These are phyloP conservation scores for Yamadazyma mexicana DNA, from an alignment of 1,139 yeast genomes.

Conservation along the genomic window DNA sequence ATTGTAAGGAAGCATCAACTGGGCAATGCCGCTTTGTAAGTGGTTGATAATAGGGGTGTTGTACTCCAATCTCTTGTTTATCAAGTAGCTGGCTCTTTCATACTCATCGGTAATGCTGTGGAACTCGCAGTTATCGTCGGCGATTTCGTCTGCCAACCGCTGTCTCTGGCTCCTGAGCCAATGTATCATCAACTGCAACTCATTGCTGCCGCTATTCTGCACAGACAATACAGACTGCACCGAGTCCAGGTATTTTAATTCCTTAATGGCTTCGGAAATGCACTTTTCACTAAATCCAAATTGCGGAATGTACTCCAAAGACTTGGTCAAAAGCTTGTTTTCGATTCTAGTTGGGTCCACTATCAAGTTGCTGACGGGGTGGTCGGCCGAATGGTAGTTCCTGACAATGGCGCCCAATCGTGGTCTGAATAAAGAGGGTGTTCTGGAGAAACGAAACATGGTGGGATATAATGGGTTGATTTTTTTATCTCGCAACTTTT, in stretches of 20 bases:
- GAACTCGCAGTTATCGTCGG: conserved; percentile 23
- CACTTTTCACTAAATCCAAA: conserved; percentile 69
- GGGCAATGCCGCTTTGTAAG: conserved; percentile 51
- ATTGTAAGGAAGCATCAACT: conserved; percentile 56
- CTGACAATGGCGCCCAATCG: conserved; percentile 1
- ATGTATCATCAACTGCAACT: conserved; percentile 47
- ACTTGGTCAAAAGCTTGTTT: conserved; percentile 32
- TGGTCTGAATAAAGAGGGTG: background rate
- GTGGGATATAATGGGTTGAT: background rate
- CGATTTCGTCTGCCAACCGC: conserved; percentile 29
- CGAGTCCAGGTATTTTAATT: conserved; percentile 66
- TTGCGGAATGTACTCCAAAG: conserved; percentile 58
- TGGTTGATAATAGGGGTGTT: conserved; percentile 55
- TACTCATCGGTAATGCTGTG: conserved; percentile 48
- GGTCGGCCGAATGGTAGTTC: conserved; percentile 37
- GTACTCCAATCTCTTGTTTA: conserved; percentile 60
- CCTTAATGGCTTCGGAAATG: conserved; percentile 60
- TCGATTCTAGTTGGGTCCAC: conserved; percentile 31
- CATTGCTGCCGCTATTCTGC: conserved; percentile 33
- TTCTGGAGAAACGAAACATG: conserved; percentile 4
- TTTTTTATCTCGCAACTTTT: background rate
- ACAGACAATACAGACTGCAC: conserved; percentile 55
- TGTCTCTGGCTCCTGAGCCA: conserved; percentile 44
- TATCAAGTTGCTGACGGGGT: conserved; percentile 34
- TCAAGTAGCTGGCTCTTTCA: conserved; percentile 54